Base-by-base conservation (phyloP, 176 grass and related monocot genomes). In the Oropetium thomaeum region DNA sequence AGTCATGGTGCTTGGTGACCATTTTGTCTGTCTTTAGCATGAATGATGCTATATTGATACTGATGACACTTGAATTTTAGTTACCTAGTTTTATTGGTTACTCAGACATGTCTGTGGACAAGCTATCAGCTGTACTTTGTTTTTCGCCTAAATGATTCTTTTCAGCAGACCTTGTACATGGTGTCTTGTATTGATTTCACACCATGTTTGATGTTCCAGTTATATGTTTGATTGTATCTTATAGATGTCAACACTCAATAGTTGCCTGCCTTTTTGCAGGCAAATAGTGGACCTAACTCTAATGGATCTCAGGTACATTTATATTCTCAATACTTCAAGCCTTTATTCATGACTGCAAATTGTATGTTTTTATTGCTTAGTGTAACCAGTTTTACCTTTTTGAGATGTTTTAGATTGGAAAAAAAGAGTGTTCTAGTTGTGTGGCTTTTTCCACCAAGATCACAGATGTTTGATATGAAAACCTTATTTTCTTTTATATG, bases 221-320 rank as follows among this genome's bases (percentile, higher is more conserved):
- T 19, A 28, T 71, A 31, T 32, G 23, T 33, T 39, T 29, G 15
- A 5, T 40, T 39, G 1, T 40, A 26, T 68, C 19, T 62, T 64
- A n/a, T 65, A 11, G 22, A 62, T 68, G 17, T 79, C 47, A 83
- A 65, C 28, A 35, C 19, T 65, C 23, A 48, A 15, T 29, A 25
- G 37, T 7, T 42, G 4, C 19, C 48, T 53, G 8, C 33, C 27
- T 14, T 45, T 79, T 85, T 73, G 34, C 89, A 95, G 96, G 96
- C 91, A 83, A 99, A 99, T 71, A 99, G 92, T 82, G 96, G 96
- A 59, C 8, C 80, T 15, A 86, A 92, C 73, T 88, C 87, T 79
- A 99, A 99, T 84, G 96, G 96, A 49, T 95, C 89, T 79, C 96
- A 99, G 87, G 91, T 99, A 89, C 39, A 70, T 72, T 43, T 11